Percentiles rank a stretch among this genome's conserved stretches.
These are phyloP conservation scores for Suillus sp. DNA, from an alignment of 768 basidiomycete species.

Conservation along the genomic window DNA sequence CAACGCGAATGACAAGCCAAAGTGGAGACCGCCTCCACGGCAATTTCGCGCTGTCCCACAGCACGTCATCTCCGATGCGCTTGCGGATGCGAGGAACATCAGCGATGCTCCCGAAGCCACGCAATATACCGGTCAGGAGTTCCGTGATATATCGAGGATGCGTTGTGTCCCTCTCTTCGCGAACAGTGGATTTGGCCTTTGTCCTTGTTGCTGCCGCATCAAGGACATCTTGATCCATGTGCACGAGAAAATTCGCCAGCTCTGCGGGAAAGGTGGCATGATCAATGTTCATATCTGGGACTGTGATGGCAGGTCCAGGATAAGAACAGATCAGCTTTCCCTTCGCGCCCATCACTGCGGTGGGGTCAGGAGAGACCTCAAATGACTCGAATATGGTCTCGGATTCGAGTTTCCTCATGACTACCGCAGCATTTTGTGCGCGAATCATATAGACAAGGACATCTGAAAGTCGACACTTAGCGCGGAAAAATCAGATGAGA, in stretches of 20 bases:
- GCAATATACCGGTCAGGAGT: constrained; percentile 49
- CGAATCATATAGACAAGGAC: constrained; percentile 40
- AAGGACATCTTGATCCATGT: constrained; percentile 35
- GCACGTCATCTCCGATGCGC: constrained; percentile 49
- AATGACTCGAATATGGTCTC: constrained; percentile 47
- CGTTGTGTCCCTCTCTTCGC: constrained; percentile 32
- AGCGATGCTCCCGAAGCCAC: constrained; percentile 37
- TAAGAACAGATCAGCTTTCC: constrained; percentile 50
- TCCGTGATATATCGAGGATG: constrained; percentile 53
- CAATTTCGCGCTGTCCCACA: constrained; percentile 39
- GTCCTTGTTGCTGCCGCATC: constrained; percentile 34
- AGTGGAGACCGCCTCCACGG: constrained; percentile 54
- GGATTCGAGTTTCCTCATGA: constrained; percentile 36
- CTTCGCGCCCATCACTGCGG: constrained; percentile 36
- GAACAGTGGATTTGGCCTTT: constrained; percentile 36
- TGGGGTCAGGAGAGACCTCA: constrained; percentile 42
- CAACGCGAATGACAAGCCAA: constrained; percentile 53
- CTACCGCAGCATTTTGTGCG: constrained; percentile 50
- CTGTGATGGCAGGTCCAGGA: constrained; percentile 45
- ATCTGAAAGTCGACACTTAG: constrained; percentile 30
- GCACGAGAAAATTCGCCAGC: constrained; percentile 41
- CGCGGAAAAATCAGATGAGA: background rate
- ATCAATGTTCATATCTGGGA: constrained; percentile 34
- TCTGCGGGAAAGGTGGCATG: constrained; percentile 35
- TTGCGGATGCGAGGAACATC: constrained; percentile 38